Percentiles rank a stretch among this genome's conserved stretches.
Evolutionary conservation across 192 early-diverging fungal genomes (phyloP).

Genomic region (Rhizophagus sp.): DNA sequence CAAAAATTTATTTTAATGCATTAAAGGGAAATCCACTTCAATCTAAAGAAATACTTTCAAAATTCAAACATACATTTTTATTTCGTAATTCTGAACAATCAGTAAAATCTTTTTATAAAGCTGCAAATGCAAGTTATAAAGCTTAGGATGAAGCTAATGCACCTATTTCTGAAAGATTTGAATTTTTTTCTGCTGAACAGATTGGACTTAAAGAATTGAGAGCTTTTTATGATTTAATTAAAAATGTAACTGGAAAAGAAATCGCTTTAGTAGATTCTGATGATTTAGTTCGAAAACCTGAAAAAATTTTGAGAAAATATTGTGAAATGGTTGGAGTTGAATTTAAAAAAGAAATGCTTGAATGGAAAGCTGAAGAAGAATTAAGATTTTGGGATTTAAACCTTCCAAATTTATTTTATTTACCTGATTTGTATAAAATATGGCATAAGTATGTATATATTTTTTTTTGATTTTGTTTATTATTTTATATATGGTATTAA

Average conservation of each 20-base stretch:
- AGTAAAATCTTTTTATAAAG: conserved; percentile 10
- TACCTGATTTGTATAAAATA: no score
- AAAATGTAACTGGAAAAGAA: neutral
- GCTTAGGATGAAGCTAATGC: neutral
- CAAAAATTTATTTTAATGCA: neutral
- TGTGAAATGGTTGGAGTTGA: conserved; percentile 11
- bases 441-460: no score
- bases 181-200: neutral
- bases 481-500: no score
- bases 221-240: conserved; percentile 3
- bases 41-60: conserved; percentile 2
- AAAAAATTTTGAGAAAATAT: conserved; percentile 3
- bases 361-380: neutral
- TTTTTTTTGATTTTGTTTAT: no score
- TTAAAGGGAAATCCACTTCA: neutral
- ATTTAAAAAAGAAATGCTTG: conserved; percentile 2
- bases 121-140: neutral
- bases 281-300: conserved; percentile 1
- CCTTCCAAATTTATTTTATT: no score
- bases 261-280: conserved; percentile 5
- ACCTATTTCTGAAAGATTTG: neutral
- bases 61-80: conserved; percentile 14
- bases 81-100: conserved; percentile 11
- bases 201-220: conserved; percentile 9
- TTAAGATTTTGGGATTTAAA: no score